Evolutionary conservation across 2,329 filamentous ascomycete species (phyloP), one percentile per base, ranked within the genome.

Genomic region (Calonectria pseudoreteaudii): DNA sequence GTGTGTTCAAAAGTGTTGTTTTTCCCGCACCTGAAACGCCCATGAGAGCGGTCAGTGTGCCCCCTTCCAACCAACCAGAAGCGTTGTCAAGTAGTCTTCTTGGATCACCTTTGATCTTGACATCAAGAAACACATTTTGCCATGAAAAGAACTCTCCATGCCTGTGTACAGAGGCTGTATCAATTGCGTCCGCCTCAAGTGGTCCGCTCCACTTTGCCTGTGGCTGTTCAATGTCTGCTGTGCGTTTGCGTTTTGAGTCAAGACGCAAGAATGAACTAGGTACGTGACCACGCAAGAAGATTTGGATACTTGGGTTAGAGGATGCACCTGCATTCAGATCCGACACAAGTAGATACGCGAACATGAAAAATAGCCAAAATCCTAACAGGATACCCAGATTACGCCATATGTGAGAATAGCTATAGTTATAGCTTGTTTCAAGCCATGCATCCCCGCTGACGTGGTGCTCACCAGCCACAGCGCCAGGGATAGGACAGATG

Each of bases 1-100:
- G 87, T n/a, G 91, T 91, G 67, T 84, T 82, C 47, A 94, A 85
- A 18, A 94, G 86, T 0, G 93, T 94, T 0, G 93, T 94, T 81
- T 94, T 94, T 66, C 93, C 83, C 1, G 83, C 83, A 4, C 83
- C 83, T 0, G 83, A 83, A 0, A 82, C 81, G 23, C 83, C 92
- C 93, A 94, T 94, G 0, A 94, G 87, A 13, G 92, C 93, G 9
- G 93, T 94, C 14, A 94, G 85, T 20, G 93, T 94, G 66, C 93
- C 93, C 1, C 93, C 93, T 82, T 94, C 93, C 66, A 94, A 92
- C 92, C 92, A 94, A 13, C 93, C 93, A 78, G 94, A 91, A 2
- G 94, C 92, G 66, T 93, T 86, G 74, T 94, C 91, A 30, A 95
- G 85, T 79, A 96, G 92, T 11, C 92, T 89, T 38, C 93, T 88